Conservation (phyloP, 2,329 filamentous ascomycete genomes). For the Hypoxylon sp. region DNA sequence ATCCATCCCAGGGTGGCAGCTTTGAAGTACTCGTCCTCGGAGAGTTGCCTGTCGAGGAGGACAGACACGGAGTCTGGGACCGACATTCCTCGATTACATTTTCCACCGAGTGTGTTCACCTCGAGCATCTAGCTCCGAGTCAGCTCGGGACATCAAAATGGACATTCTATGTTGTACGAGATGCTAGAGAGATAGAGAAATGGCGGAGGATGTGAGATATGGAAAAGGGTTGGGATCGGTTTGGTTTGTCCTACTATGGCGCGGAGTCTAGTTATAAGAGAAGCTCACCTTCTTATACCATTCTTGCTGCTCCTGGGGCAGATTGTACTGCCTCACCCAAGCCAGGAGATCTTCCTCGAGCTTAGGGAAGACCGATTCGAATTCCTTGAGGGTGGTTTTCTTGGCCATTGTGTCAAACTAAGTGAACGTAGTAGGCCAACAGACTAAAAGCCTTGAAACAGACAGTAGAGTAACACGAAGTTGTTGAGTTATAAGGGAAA, state of each 20-base stretch:
- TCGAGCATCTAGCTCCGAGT: constrained; percentile 76
- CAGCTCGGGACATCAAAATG: constrained; percentile 33
- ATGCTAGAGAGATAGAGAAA: constrained; percentile 9
- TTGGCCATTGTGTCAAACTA: constrained; percentile 70
- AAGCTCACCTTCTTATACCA: constrained; percentile 85
- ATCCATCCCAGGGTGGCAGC: constrained; percentile 94
- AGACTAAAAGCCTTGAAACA: neutral
- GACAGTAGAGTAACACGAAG: neutral
- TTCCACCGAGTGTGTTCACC: constrained; percentile 91
- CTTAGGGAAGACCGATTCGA: constrained; percentile 90
- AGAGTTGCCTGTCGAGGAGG: constrained; percentile 79
- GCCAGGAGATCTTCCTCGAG: constrained; percentile 86
- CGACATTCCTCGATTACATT: constrained; percentile 99
- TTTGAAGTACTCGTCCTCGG: constrained; percentile 87
- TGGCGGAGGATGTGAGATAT: constrained; percentile 38
- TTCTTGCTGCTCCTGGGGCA: constrained; percentile 83
- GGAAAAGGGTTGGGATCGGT: neutral
- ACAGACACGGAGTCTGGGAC: constrained; percentile 91
- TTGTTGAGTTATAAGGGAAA: neutral
- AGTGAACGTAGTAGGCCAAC: neutral
- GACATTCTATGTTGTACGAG: constrained; percentile 15
- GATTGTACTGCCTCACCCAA: constrained; percentile 84
- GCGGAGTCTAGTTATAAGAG: constrained; percentile 9
- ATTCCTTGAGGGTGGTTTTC: constrained; percentile 84
- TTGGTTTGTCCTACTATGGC: constrained; percentile 13